Evolutionary conservation across 495 filamentous ascomycete species (phyloP).

Genomic region (Margaritispora aquatica): DNA sequence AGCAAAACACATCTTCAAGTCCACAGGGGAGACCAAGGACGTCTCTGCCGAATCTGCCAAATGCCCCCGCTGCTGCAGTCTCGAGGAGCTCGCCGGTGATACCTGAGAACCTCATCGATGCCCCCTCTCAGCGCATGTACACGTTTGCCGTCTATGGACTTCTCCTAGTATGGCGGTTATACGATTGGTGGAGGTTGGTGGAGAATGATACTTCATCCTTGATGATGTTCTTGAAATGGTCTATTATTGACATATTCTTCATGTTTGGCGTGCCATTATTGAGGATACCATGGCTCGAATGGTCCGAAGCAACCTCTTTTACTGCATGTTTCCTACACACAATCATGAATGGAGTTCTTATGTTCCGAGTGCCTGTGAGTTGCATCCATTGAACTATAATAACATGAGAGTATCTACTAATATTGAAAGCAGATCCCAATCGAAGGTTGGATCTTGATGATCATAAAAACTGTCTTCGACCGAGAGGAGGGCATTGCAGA

Average conservation of each 20-base stretch:
- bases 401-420: slow-evolving; percentile 12
- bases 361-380: slow-evolving; percentile 82
- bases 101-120: slow-evolving; percentile 69
- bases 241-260: slow-evolving; percentile 72
- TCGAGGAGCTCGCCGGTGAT: slow-evolving; percentile 54
- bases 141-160: slow-evolving; percentile 66
- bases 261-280: slow-evolving; percentile 78
- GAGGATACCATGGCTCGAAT: slow-evolving; percentile 93
- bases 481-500: slow-evolving; percentile 87
- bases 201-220: slow-evolving; percentile 75
- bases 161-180: slow-evolving; percentile 73
- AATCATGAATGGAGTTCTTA: slow-evolving; percentile 70
- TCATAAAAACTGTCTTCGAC: slow-evolving; percentile 76
- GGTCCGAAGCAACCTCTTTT: slow-evolving; percentile 64
- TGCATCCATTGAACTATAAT: neutral
- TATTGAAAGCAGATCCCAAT: slow-evolving; percentile 50
- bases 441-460: slow-evolving; percentile 56
- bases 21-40: neutral
- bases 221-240: slow-evolving; percentile 90
- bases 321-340: slow-evolving; percentile 61
- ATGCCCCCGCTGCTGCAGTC: slow-evolving; percentile 7
- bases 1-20: slow-evolving; percentile 3
- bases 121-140: slow-evolving; percentile 82
- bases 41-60: slow-evolving; percentile 20
- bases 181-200: slow-evolving; percentile 69